Evolutionary conservation across 768 basidiomycete genomes (phyloP).

Genomic region (Tulasnella sp.): DNA sequence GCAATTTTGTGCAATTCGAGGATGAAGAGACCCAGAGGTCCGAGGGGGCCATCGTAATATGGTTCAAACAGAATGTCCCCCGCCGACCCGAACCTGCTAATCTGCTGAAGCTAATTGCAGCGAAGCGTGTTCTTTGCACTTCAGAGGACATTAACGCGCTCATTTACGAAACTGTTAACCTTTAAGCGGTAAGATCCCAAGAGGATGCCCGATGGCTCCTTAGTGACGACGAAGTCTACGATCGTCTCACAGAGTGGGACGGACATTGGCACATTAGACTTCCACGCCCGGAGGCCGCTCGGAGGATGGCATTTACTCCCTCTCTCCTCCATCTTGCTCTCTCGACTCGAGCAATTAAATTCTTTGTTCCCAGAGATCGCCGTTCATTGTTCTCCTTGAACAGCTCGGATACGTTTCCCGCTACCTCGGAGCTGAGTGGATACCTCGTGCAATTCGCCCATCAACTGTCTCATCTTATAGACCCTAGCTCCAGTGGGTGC

Average conservation of each 20-base stretch:
- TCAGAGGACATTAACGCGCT: neutral
- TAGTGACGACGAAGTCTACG: neutral
- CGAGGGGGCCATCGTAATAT: neutral
- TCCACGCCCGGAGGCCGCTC: neutral
- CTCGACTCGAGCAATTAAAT: neutral
- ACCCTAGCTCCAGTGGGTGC: too few relatives aligned
- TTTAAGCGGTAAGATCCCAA: neutral
- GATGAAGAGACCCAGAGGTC: neutral
- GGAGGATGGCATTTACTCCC: neutral
- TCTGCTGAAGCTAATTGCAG: neutral
- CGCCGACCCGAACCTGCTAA: neutral
- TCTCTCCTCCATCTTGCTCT: neutral
- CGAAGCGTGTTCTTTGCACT: neutral
- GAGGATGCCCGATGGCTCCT: neutral
- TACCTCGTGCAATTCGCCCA: neutral
- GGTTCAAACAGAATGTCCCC: neutral
- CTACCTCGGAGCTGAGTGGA: neutral
- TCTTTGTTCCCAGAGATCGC: neutral
- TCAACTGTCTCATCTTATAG: too few relatives aligned
- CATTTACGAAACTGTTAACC: neutral
- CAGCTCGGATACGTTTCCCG: neutral
- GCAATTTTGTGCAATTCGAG: neutral
- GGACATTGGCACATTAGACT: neutral
- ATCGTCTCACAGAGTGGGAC: neutral
- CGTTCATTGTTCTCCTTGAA: neutral